Base-by-base conservation (phyloP, 768 basidiomycete species). In the Serendipita vermifera region DNA sequence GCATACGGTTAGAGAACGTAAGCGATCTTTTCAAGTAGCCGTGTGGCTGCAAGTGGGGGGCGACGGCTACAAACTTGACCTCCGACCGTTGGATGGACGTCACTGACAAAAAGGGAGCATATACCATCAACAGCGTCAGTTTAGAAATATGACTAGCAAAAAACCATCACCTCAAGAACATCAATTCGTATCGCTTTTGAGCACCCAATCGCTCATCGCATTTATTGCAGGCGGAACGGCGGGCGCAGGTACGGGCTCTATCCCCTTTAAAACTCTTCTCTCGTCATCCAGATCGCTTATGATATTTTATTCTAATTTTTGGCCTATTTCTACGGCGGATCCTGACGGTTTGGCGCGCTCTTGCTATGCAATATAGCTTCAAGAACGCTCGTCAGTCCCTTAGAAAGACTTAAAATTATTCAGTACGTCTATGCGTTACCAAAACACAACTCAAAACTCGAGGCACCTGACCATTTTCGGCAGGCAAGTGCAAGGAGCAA, bases 401-500 rank as follows among this genome's bases (percentile, higher is more conserved):
- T 97, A 13, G 92, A 97, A 64, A 73, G 94, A 58, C 74, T 98
- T 55, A 99, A 99, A 70, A 97, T 99, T 65, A 96, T 99, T 59
- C 84, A 93, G 92, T 93, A 63, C 65, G 87, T 75, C 38, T 38
- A 56, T 4, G 20, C 24, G 40, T 40, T 56, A 26, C 38, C 7
- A 3, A 54, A 46, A 33, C 22, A 31, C 36, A 39, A n/a, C 56
- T 2, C n/a, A 36, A 31, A 22, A 11, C 9, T n/a, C 9, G 20
- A 14, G 27, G 51, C 5, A 22, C 29, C 13, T 56, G 59, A 24
- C 32, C 39, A 29, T 33, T 6, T 59, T 56, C 56, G 22, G 56
- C 46, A 94, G 92, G 66, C 93, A 97, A 73, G 90, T 90, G n/a
- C 94, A 96, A 31, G 27, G 22, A 22, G 46, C 46, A 66, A 83